phyloP scores from a whole-genome alignment of 2,329 filamentous ascomycete species.

The Raffaelea albimanens region DNA sequence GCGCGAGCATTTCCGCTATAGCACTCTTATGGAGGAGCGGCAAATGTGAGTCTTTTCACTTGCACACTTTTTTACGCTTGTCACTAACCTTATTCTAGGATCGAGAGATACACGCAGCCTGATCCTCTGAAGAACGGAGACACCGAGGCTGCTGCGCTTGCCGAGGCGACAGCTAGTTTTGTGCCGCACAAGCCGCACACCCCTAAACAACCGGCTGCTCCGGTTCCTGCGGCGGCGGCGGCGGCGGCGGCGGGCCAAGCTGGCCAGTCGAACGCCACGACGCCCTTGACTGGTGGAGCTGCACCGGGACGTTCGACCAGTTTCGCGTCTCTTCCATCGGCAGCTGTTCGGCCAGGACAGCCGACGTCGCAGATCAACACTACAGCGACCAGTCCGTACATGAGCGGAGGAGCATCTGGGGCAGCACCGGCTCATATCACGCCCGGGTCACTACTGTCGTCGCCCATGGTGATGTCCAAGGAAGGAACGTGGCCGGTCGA shows the following conservation, averaged over 20 bases:
- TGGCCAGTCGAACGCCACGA: neutral
- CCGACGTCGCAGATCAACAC: neutral
- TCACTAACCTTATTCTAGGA: slow-evolving; percentile 17
- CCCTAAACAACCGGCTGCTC: slow-evolving; percentile 1
- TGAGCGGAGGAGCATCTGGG: slow-evolving; percentile 9
- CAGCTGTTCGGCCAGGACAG: neutral
- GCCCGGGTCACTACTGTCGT: slow-evolving; percentile 1
- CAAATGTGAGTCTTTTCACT: slow-evolving; percentile 55
- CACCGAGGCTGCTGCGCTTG: slow-evolving; percentile 3
- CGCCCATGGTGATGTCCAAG: slow-evolving; percentile 13
- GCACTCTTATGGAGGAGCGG: slow-evolving; percentile 75
- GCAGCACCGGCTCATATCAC: slow-evolving; percentile 4
- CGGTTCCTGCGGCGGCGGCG: slow-evolving; percentile 1
- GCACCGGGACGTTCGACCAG: neutral
- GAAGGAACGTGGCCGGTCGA: slow-evolving; percentile 24
- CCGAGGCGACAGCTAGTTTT: neutral
- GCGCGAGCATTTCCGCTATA: slow-evolving; percentile 78
- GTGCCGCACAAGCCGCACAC: neutral
- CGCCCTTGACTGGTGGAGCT: neutral
- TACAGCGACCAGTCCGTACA: slow-evolving; percentile 9
- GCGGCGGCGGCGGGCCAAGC: neutral
- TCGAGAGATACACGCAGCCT: slow-evolving; percentile 30
- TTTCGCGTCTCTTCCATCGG: slow-evolving; percentile 6
- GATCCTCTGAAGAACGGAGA: neutral
- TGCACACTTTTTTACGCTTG: neutral